A percentile compares a stretch with the other conserved stretches of the same genome.
phyloP scores from a whole-genome alignment of 2,329 filamentous ascomycete species.

The Trichoderma sp. region DNA sequence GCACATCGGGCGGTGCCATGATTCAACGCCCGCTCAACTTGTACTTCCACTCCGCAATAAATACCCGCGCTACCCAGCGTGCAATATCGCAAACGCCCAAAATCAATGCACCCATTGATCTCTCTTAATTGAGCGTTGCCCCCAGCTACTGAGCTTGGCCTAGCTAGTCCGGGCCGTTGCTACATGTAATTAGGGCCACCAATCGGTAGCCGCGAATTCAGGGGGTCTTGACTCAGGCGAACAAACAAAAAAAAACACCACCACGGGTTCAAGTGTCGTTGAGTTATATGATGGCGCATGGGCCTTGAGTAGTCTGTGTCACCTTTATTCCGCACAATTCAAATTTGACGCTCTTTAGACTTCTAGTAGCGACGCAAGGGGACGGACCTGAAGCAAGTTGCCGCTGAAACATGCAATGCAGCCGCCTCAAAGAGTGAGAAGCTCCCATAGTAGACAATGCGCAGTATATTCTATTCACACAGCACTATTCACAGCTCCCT shows the following conservation, averaged over 20 bases:
- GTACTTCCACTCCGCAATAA: not conserved
- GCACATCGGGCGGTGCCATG: not conserved
- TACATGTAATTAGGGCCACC: not conserved
- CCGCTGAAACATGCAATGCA: not conserved
- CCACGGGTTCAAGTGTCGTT: not conserved
- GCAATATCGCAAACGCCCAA: constrained; percentile 1
- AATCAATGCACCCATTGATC: not conserved
- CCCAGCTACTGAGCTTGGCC: constrained; percentile 6
- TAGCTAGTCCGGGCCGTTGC: constrained; percentile 3
- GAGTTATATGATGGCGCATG: not conserved
- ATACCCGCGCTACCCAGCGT: not conserved
- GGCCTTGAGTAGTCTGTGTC: not conserved
- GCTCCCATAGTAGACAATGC: not conserved
- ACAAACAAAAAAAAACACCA: not conserved
- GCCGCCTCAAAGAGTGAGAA: not conserved
- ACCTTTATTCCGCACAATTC: not conserved
- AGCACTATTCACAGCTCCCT: not conserved
- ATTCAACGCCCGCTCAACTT: not conserved
- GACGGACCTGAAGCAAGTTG: not conserved
- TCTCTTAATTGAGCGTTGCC: not conserved
- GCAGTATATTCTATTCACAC: not conserved
- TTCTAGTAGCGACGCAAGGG: not conserved
- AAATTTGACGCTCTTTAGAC: not conserved
- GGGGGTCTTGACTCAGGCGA: not conserved
- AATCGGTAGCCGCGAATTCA: constrained; percentile 9